Evolutionary conservation across 352 stramenopile genomes (phyloP).

Genomic region (Pythium rishiriense): DNA sequence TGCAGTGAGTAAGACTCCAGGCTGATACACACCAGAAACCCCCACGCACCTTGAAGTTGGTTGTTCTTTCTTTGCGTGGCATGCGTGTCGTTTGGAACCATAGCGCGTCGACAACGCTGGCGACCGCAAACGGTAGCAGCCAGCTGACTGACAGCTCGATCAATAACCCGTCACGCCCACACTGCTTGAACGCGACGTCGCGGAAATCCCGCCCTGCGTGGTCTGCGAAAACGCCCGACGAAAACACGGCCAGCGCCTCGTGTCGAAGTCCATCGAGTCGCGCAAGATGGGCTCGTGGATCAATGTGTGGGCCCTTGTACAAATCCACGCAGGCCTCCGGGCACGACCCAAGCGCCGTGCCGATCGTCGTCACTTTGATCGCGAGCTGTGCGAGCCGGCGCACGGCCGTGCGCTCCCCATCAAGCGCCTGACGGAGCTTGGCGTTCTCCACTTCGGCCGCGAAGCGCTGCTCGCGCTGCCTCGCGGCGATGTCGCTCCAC

Average conservation of each 20-base stretch:
- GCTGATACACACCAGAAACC: too few relatives aligned
- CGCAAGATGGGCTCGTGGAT: not conserved
- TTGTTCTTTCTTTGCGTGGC: not conserved
- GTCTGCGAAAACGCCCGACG: not conserved
- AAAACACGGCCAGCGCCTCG: not conserved
- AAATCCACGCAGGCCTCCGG: not conserved
- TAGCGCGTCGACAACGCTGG: not conserved
- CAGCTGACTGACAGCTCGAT: conserved; percentile 3
- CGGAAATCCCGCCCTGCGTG: not conserved
- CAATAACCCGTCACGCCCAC: not conserved
- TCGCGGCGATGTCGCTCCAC: not conserved
- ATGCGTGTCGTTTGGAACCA: conserved; percentile 10
- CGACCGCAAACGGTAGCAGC: conserved; percentile 4
- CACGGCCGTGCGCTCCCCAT: not conserved
- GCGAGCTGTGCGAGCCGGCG: not conserved
- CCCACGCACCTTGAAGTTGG: not conserved
- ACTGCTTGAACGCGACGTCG: not conserved
- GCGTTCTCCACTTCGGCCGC: conserved; percentile 7
- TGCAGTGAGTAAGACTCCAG: not conserved
- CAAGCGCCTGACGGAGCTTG: conserved; percentile 1
- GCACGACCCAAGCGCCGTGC: not conserved
- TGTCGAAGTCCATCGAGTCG: not conserved
- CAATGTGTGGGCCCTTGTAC: not conserved
- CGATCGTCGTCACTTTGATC: not conserved
- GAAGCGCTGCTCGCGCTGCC: conserved; percentile 3